Percentiles rank a stretch among this genome's conserved stretches.
These are phyloP conservation scores for Przewalskia tangutica DNA, from an alignment of 257 asterid species.

Conservation along the genomic window DNA sequence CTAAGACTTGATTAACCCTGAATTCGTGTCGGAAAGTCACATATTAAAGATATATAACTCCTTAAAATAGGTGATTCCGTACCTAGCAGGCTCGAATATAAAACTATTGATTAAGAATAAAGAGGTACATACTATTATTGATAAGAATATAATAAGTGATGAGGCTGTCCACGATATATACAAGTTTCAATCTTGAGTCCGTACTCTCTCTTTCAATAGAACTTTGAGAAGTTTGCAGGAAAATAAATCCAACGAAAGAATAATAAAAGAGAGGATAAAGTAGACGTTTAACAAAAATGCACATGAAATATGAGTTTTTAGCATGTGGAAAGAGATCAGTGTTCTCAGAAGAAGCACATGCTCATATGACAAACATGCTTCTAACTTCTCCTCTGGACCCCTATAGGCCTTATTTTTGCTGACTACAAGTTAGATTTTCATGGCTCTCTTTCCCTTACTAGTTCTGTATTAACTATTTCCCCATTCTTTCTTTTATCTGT, in stretches of 20 bases:
- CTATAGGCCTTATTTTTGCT: not conserved
- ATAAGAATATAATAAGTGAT: not conserved
- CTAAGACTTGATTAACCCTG: too few relatives aligned
- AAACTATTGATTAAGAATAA: not conserved
- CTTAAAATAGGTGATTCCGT: not conserved
- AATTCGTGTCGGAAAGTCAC: not conserved
- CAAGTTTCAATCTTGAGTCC: not conserved
- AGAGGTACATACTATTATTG: not conserved
- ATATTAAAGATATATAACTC: not conserved
- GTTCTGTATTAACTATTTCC: too few relatives aligned
- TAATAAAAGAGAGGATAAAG: not conserved
- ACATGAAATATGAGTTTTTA: constrained; percentile 10
- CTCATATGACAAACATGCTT: constrained; percentile 15
- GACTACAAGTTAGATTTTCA: not conserved
- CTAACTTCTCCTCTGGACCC: not conserved
- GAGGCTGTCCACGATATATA: not conserved
- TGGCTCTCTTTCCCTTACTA: too few relatives aligned
- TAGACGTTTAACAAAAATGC: not conserved
- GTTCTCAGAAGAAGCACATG: constrained; percentile 31
- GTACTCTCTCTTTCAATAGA: not conserved
- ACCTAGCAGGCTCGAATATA: not conserved
- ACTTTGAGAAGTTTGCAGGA: not conserved
- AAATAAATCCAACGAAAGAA: not conserved
- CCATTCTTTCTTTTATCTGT: too few relatives aligned
- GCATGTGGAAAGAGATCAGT: constrained; percentile 21